These are phyloP conservation scores for Flaveria linearis DNA, from an alignment of 129 eudicot species.

Conservation along the genomic window DNA sequence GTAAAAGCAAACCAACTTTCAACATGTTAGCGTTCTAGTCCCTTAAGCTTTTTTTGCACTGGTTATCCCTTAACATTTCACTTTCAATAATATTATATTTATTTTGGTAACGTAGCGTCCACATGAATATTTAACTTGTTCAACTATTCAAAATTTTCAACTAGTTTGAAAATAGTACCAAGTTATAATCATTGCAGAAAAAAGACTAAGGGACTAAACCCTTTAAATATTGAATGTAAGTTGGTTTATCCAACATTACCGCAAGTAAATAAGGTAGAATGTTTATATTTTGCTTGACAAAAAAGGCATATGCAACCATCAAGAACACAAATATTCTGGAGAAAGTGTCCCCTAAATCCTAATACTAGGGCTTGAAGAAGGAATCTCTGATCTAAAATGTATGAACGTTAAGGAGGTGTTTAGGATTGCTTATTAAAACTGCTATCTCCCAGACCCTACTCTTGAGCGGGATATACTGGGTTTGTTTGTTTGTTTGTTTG, in stretches of 20 bases:
- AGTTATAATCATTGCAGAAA: background rate
- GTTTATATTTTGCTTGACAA: background rate
- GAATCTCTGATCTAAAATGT: background rate
- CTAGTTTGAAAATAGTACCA: background rate
- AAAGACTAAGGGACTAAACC: background rate
- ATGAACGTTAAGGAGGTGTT: background rate
- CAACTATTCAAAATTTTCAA: background rate
- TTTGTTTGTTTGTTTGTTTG: too few relatives aligned
- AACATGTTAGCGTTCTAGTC: background rate
- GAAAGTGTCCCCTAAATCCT: background rate
- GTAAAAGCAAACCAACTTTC: background rate
- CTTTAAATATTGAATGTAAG: too few relatives aligned
- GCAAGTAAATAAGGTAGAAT: background rate
- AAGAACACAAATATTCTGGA: background rate
- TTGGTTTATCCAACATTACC: background rate
- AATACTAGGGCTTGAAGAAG: conserved; percentile 4
- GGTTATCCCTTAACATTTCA: background rate
- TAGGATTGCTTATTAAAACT: background rate
- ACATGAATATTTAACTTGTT: background rate
- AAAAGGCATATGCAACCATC: background rate
- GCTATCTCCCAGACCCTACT: too few relatives aligned
- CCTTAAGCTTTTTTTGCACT: background rate
- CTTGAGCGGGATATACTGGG: too few relatives aligned
- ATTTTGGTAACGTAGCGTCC: background rate
- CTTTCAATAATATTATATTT: background rate